Evolutionary conservation across 192 early-diverging fungal species (phyloP), one percentile per base, ranked within the genome.

Genomic region (Backusella circina): DNA sequence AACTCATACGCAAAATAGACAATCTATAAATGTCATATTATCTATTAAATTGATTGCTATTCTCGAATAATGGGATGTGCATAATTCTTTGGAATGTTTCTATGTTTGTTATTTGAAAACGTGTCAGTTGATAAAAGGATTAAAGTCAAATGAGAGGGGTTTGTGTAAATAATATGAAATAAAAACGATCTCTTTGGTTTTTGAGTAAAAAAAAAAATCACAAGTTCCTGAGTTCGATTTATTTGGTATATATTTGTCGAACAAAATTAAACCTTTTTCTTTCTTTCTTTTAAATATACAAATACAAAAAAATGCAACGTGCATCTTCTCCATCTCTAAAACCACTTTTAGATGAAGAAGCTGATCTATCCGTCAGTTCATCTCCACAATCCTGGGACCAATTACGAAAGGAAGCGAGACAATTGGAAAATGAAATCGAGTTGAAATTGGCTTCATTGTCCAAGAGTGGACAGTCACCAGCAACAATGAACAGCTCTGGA

Each of bases 381-480:
- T 39, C 57, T 31, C 61, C 67, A 13, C 33, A 69, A 2, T 75
- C 84, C 1, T 94, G 93, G 93, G 93, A 94, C 51, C 74, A 76
- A 5, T 76, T 94, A 51, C 86, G 92, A 39, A 89, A 89, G 67
- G 89, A 94, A 38, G 92, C 89, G 13, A 84, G 93, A 51, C 85
- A 87, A 31, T 79, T 94, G 16, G 92, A 93, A 76, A 89, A 85
- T 75, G 93, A 94, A 71, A 88, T 90, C 26, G 92, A 94, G 65
- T 76, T 83, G 2, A 91, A 91, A 76, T 79, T 94, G 7, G 83
- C 83, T 5, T 68, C 82, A 5, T 86, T 89, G 36, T 81, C 91
- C 18, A 89, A 87, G 72, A 67, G 82, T 65, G 78, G 83, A 73
- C 18, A 70, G 15, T 54, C 74, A 18, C 33, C n/a, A 41, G 72